Base-by-base conservation (phyloP, 73 alveolate genomes). In the Symbiodinium pilosum region DNA sequence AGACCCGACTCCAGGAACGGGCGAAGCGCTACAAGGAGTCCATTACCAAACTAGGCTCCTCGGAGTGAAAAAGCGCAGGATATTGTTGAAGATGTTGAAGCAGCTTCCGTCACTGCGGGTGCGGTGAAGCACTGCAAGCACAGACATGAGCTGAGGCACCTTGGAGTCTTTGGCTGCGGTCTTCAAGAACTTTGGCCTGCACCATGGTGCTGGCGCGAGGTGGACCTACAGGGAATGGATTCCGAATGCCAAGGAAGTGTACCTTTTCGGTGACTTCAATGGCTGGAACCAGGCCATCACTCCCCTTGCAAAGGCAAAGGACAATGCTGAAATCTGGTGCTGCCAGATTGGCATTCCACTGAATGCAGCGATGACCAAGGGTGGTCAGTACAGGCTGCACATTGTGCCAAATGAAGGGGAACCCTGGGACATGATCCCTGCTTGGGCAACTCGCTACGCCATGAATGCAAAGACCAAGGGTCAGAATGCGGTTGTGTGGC, bases 401-500 rank as follows among this genome's bases (percentile, higher is more conserved):
- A 59, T 89, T 52, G 95, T 89, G 51, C 95, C 95, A 41, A 59
- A 52, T 34, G 95, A 89, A n/a, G 95, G 95, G 30, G 95, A 68
- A 43, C 40, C 95, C 14, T 3, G 73, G 12, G 95, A 89, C n/a
- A 89, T 89, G 95, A 68, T 89, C 87, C 95, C 95, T 42, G 41
- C 44, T 7, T 89, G 95, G 95, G 95, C 95, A 38, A 89, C 44
- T 89, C 95, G 95, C 38, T 89, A 68, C 47, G 95, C 95, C 38
- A 59, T 89, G 21, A 89, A 89, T n/a, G 21, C 87, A 86, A 89
- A 89, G 40, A 26, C 95, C 43, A 83, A 64, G 43, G 86, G 69
- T 59, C 87, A 64, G 87, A 89, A 89, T 30, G 95, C 95, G 14
- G 95, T 89, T 39, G 95, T 89, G 44, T 89, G 95, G 95, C 95